A percentile compares a stretch with the other conserved stretches of the same genome.
phyloP scores from a whole-genome alignment of 2,329 filamentous ascomycete species.

The Dactylonectria macrodidyma region DNA sequence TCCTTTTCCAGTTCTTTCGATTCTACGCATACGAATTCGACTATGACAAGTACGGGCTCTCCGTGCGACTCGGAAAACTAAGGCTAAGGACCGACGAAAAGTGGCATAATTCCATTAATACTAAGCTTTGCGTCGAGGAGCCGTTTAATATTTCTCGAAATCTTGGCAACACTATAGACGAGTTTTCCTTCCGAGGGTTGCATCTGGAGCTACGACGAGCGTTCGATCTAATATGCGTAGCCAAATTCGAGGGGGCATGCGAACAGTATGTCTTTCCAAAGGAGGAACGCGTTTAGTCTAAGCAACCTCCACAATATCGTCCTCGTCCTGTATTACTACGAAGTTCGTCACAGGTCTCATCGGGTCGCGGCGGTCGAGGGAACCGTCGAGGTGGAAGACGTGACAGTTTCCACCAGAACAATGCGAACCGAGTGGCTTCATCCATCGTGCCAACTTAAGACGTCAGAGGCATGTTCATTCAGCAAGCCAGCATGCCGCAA shows the following conservation, averaged over 20 bases:
- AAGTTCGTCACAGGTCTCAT: slow-evolving; percentile 73
- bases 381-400: slow-evolving; percentile 66
- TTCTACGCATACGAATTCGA: slow-evolving; percentile 96
- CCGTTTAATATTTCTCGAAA: slow-evolving; percentile 94
- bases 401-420: slow-evolving; percentile 57
- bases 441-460: slow-evolving; percentile 68
- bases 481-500: slow-evolving; percentile 61
- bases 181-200: slow-evolving; percentile 92
- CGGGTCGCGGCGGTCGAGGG: slow-evolving; percentile 63
- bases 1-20: slow-evolving; percentile 96
- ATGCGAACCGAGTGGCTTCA: slow-evolving; percentile 65
- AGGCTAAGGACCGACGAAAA: slow-evolving; percentile 88
- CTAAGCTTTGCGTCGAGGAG: slow-evolving; percentile 94
- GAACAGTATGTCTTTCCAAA: slow-evolving; percentile 91
- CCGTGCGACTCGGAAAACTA: slow-evolving; percentile 84
- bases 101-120: slow-evolving; percentile 86
- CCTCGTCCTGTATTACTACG: slow-evolving; percentile 70
- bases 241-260: slow-evolving; percentile 86
- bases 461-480: slow-evolving; percentile 59
- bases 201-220: slow-evolving; percentile 91
- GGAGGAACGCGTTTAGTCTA: slow-evolving; percentile 77
- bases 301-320: slow-evolving; percentile 62
- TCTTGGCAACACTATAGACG: slow-evolving; percentile 95
- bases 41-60: slow-evolving; percentile 87
- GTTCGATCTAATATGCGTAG: slow-evolving; percentile 85